Evolutionary conservation across 225 moss, liverwort and hornwort genomes (phyloP).

Genomic region (Marchantia polymorpha): DNA sequence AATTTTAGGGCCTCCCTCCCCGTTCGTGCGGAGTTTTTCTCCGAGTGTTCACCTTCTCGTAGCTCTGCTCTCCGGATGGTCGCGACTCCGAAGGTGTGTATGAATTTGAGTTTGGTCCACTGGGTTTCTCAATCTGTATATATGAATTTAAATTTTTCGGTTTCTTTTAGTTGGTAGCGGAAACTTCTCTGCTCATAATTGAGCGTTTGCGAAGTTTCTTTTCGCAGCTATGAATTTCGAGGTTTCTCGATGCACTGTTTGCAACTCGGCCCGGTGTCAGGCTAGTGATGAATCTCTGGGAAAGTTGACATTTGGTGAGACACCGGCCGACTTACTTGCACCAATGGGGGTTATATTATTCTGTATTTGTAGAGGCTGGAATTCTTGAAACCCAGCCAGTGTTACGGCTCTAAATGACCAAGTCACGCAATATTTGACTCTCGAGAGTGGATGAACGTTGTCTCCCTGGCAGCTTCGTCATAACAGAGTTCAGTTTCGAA

Average conservation of each 20-base stretch:
- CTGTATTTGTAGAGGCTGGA: neutral
- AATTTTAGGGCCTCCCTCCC: neutral
- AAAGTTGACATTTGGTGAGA: too few relatives aligned
- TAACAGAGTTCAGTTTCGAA: constrained; percentile 21
- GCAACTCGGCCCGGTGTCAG: neutral
- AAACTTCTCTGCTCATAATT: too few relatives aligned
- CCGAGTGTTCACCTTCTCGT: neutral
- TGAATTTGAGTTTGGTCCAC: neutral
- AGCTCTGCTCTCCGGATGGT: neutral
- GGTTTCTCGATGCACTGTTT: neutral
- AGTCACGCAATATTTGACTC: too few relatives aligned
- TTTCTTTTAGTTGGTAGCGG: too few relatives aligned
- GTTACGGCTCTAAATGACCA: neutral
- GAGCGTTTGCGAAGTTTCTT: too few relatives aligned
- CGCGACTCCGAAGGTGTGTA: neutral
- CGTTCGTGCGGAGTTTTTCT: neutral
- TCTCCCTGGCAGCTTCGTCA: constrained; percentile 6
- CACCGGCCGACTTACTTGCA: neutral
- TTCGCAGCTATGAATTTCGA: too few relatives aligned
- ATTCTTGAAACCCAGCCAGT: neutral
- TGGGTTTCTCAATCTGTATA: too few relatives aligned
- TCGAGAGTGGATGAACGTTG: constrained; percentile 2
- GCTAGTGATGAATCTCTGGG: too few relatives aligned
- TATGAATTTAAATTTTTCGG: too few relatives aligned
- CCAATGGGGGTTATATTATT: too few relatives aligned